These are phyloP conservation scores for Alternaria gaisen DNA, from an alignment of 2,329 filamentous ascomycete genomes.

Conservation along the genomic window DNA sequence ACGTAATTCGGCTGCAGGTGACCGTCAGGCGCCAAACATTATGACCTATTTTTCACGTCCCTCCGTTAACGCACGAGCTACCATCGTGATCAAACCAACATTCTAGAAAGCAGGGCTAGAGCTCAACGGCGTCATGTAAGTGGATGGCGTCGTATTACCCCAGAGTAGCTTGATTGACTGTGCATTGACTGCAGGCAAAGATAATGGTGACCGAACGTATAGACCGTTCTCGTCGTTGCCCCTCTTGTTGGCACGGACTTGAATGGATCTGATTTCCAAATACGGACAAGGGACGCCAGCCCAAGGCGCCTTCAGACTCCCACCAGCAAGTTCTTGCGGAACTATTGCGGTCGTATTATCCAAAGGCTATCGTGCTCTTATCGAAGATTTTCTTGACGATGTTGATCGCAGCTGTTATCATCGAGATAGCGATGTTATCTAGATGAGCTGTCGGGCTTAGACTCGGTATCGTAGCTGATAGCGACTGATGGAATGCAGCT, in stretches of 20 bases:
- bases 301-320: slow-evolving; percentile 27
- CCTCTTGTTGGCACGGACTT: slow-evolving; percentile 40
- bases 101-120: slow-evolving; percentile 18
- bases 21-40: slow-evolving; percentile 33
- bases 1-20: slow-evolving; percentile 38
- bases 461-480: slow-evolving; percentile 1
- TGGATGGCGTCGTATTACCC: slow-evolving; percentile 17
- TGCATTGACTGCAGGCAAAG: slow-evolving; percentile 21
- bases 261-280: slow-evolving; percentile 43
- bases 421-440: slow-evolving; percentile 14
- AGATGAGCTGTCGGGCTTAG: not conserved
- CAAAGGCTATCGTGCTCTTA: slow-evolving; percentile 26
- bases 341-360: slow-evolving; percentile 21
- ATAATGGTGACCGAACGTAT: slow-evolving; percentile 32
- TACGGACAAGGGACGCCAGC: slow-evolving; percentile 36
- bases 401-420: slow-evolving; percentile 12
- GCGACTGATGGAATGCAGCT: not conserved
- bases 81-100: slow-evolving; percentile 37
- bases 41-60: slow-evolving; percentile 11
- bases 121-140: slow-evolving; percentile 10
- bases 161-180: slow-evolving; percentile 22
- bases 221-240: slow-evolving; percentile 36
- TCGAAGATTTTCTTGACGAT: slow-evolving; percentile 9
- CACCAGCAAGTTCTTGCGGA: slow-evolving; percentile 25
- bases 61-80: slow-evolving; percentile 20